Evolutionary conservation across 306 rosid genomes (phyloP), one percentile per base, ranked within the genome.

Genomic region (Carpinus fangiana): DNA sequence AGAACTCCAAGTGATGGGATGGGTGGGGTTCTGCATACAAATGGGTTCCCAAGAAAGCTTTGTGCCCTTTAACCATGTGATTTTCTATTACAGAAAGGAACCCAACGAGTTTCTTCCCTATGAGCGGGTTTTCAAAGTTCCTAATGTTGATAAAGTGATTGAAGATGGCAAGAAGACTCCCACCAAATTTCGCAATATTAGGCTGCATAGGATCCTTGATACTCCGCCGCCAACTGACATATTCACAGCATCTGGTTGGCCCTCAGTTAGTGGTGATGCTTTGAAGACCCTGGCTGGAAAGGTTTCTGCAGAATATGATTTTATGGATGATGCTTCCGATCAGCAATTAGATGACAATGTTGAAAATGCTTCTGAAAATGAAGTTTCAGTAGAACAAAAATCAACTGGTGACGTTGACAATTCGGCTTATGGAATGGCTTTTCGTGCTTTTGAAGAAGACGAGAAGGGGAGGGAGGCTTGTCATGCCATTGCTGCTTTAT

Each of bases 171-270:
- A 92, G 82, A 90, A 85, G 83, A 86, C 82, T 75, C 87, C 97
- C 34, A 73, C 86, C 81, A 94, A 90, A 64, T 90, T 75, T 75
- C 82, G 92, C 20, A 86, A 86, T 80, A 90, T 94, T 74, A 90
- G 76, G 74, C 65, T 94, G 69, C 38, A 26, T 7, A 87, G 88
- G 12, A 66, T 66, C 60, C 57, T 88, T 54, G 89, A 78, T 20
- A 77, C 16, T 83, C 70, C 79, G 12, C 82, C 92, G 74, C 76
- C 86, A 70, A 87, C 91, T 66, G 97, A 90, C 59, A 82, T 86
- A 80, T 90, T 87, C 85, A 94, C 98, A 73, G 92, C 92, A 72
- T 81, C 86, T 86, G 98, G 98, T 83, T 94, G 98, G 98, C 98
- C 98, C 1, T 90, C 97, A 70, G 90, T 90, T 77, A 88, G 97